Evolutionary conservation across 352 stramenopile genomes (phyloP).

Genomic region (Globisporangium paddicum): DNA sequence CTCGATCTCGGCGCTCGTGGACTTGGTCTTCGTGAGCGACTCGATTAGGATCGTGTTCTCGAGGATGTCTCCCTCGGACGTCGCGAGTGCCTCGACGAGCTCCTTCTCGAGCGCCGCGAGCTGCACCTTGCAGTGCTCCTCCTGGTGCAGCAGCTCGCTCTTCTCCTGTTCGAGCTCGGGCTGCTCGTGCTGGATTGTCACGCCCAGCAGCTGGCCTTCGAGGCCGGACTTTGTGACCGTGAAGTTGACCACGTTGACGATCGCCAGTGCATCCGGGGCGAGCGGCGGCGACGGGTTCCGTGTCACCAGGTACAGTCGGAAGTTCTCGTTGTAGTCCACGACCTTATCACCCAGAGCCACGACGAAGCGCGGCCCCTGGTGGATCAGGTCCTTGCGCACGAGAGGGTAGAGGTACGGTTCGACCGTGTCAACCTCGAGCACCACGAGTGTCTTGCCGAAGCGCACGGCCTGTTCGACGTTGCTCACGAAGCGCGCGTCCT

Average conservation of each 20-base stretch:
- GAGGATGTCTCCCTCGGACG: constrained; percentile 93
- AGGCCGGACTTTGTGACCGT: constrained; percentile 92
- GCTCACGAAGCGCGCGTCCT: constrained; percentile 88
- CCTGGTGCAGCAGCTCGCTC: constrained; percentile 85
- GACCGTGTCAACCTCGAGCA: constrained; percentile 90
- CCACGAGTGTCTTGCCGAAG: constrained; percentile 95
- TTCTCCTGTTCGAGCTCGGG: constrained; percentile 93
- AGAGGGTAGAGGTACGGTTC: constrained; percentile 93
- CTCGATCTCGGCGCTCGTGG: constrained; percentile 89
- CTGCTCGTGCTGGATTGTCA: constrained; percentile 94
- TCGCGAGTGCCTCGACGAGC: constrained; percentile 90
- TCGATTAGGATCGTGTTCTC: constrained; percentile 94
- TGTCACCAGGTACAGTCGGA: constrained; percentile 90
- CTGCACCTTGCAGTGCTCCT: constrained; percentile 95
- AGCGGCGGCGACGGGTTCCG: constrained; percentile 87
- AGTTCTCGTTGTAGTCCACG: constrained; percentile 95
- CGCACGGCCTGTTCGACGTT: constrained; percentile 93
- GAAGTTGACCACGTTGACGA: constrained; percentile 95
- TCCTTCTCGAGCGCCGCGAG: constrained; percentile 92
- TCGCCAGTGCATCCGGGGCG: constrained; percentile 81
- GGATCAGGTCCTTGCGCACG: constrained; percentile 85
- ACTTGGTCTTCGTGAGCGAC: constrained; percentile 92
- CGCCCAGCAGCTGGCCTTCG: constrained; percentile 91
- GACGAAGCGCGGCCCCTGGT: constrained; percentile 89
- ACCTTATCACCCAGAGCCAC: constrained; percentile 90